These are phyloP conservation scores for Xylariaceae sp. DNA, from an alignment of 2,329 filamentous ascomycete species.

Conservation along the genomic window DNA sequence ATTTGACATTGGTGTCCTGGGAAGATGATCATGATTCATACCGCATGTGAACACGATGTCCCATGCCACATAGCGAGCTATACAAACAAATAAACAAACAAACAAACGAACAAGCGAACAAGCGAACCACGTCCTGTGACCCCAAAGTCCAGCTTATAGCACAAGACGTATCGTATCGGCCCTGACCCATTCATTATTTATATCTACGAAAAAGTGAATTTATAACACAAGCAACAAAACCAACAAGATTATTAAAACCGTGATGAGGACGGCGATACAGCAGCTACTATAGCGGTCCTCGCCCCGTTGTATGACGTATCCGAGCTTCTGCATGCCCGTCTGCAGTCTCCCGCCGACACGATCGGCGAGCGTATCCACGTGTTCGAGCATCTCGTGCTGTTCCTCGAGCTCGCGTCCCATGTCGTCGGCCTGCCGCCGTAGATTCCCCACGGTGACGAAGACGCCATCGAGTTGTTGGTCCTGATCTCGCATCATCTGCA, in stretches of 20 bases:
- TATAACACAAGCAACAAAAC: slow-evolving; percentile 66
- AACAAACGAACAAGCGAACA: no score
- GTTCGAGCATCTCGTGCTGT: slow-evolving; percentile 81
- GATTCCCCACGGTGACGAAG: slow-evolving; percentile 84
- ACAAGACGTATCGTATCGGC: not conserved
- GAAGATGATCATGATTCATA: not conserved
- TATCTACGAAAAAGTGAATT: not conserved
- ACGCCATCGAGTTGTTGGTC: slow-evolving; percentile 90
- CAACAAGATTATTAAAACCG: slow-evolving; percentile 80
- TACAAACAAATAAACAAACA: slow-evolving; percentile 4
- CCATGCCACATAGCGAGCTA: not conserved
- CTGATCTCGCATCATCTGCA: slow-evolving; percentile 90
- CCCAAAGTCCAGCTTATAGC: slow-evolving; percentile 5
- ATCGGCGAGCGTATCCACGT: slow-evolving; percentile 78
- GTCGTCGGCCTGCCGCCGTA: slow-evolving; percentile 83
- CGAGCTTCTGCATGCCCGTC: slow-evolving; percentile 80
- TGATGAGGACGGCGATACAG: slow-evolving; percentile 83
- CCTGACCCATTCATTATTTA: not conserved
- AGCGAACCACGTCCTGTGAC: not conserved
- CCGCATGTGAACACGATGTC: not conserved
- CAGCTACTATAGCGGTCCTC: slow-evolving; percentile 86
- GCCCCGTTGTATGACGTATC: slow-evolving; percentile 78
- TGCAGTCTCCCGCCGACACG: slow-evolving; percentile 80
- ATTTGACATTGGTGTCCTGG: slow-evolving; percentile 1
- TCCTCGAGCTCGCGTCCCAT: slow-evolving; percentile 97